Conservation (phyloP, 495 filamentous ascomycete species). For the Penicillium lividum region DNA sequence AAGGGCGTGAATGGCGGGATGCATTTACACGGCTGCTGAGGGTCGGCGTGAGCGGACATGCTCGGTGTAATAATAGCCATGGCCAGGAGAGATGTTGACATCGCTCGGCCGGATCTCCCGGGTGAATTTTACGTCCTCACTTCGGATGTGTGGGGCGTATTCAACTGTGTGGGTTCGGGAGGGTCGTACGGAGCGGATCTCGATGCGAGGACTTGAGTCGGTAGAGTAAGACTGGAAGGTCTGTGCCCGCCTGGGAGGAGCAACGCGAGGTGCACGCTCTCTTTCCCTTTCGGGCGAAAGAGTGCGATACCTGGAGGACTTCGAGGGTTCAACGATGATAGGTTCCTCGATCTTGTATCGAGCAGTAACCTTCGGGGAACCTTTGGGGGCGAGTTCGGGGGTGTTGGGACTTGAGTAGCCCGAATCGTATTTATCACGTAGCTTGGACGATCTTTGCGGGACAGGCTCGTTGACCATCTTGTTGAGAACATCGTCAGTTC, state of each 20-base stretch:
- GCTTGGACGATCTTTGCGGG: conserved; percentile 37
- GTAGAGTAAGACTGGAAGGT: conserved; percentile 14
- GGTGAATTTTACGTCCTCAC: conserved; percentile 22
- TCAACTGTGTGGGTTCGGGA: conserved; percentile 18
- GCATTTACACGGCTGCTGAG: conserved; percentile 17
- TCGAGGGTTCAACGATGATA: conserved; percentile 36
- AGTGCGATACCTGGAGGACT: conserved; percentile 23
- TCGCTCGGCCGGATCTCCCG: conserved; percentile 22
- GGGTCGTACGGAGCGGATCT: conserved; percentile 24
- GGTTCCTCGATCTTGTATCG: conserved; percentile 40
- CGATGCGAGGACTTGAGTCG: conserved; percentile 16
- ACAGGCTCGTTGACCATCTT: conserved; percentile 26
- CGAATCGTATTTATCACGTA: conserved; percentile 44
- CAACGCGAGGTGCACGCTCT: conserved; percentile 16
- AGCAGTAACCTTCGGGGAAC: conserved; percentile 34
- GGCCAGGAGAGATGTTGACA: conserved; percentile 14
- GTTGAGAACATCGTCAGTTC: conserved; percentile 21
- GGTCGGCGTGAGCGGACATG: conserved; percentile 22
- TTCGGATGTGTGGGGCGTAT: conserved; percentile 16
- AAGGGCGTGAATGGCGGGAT: conserved; percentile 20
- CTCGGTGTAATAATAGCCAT: conserved; percentile 15
- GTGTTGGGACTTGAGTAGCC: conserved; percentile 49
- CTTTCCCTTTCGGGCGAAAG: conserved; percentile 20
- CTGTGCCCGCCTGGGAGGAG: conserved; percentile 21
- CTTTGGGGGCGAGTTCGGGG: conserved; percentile 33